phyloP scores from a whole-genome alignment of 768 basidiomycete genomes.

The Mycena polygramma region DNA sequence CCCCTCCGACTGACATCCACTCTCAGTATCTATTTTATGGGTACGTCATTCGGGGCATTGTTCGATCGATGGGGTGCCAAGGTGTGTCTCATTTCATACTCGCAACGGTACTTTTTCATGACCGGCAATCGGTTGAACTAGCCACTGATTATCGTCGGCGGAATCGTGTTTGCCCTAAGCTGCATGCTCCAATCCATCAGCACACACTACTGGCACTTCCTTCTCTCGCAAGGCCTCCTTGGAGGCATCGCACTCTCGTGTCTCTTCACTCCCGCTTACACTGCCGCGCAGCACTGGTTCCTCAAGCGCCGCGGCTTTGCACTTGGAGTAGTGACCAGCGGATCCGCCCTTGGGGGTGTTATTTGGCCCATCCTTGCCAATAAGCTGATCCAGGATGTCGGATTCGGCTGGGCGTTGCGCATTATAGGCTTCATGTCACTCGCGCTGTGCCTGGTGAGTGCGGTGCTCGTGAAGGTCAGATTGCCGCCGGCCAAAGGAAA shows the following conservation, averaged over 20 bases:
- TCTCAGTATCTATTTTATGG: slow-evolving; percentile 37
- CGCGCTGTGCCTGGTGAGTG: slow-evolving; percentile 25
- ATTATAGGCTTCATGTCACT: slow-evolving; percentile 36
- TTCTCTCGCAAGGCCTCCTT: slow-evolving; percentile 67
- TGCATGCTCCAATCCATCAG: slow-evolving; percentile 31
- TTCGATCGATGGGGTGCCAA: slow-evolving; percentile 37
- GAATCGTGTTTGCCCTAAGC: slow-evolving; percentile 18
- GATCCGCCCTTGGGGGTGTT: slow-evolving; percentile 39
- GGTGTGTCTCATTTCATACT: slow-evolving; percentile 16
- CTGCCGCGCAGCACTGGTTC: slow-evolving; percentile 38
- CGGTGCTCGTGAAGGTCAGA: slow-evolving; percentile 34
- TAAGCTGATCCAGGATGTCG: slow-evolving; percentile 35
- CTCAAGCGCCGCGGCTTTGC: slow-evolving; percentile 38
- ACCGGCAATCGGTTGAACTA: not conserved
- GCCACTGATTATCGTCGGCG: slow-evolving; percentile 25
- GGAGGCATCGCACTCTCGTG: slow-evolving; percentile 55
- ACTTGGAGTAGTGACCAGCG: slow-evolving; percentile 38
- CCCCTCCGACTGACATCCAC: slow-evolving; percentile 3
- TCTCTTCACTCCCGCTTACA: slow-evolving; percentile 35
- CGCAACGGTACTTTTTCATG: not conserved
- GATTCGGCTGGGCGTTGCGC: slow-evolving; percentile 38
- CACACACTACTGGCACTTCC: slow-evolving; percentile 65
- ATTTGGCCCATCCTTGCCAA: slow-evolving; percentile 38
- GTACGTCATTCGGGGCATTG: slow-evolving; percentile 35
- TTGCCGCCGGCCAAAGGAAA: slow-evolving; percentile 30